Evolutionary conservation across 2,329 filamentous ascomycete genomes (phyloP), one percentile per base, ranked within the genome.

Genomic region (Fusarium sp.): DNA sequence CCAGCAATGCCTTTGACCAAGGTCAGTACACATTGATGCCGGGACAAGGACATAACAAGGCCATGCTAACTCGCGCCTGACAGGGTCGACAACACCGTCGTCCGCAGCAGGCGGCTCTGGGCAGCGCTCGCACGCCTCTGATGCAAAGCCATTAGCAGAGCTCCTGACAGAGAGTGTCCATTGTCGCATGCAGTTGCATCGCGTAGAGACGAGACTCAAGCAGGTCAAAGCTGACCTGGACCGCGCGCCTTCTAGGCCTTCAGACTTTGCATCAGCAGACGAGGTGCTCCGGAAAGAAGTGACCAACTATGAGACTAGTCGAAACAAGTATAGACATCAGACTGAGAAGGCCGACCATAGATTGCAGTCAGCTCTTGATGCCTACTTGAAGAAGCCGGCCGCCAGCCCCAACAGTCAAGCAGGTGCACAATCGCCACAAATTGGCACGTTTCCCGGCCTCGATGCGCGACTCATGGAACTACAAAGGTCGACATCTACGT

Each of bases 111-210:
- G 59, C 8, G 52, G 43, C 61, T n/a, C 33, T 58, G 22, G 33
- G 27, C 58, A 31, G 3, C 62, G 33, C 13, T 35, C 22, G 16
- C 33, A 22, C 7, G 37, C 16, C 24, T 37, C 27, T 18, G 62
- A 73, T 4, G 61, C 71, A 43, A 76, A 60, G 45, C 29, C 14
- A 3, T 14, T 80, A 2, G 65, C 73, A 18, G 75, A 79, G 14
- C 37, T 76, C 2, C n/a, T 81, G 8, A 75, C 71, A 24, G 74
- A 81, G 9, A 75, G 75, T 52, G 66, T 75, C 6, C 60, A 62
- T 52, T 75, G 70, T 61, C 76, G 64, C 18, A 70, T 70, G 39
- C 67, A 75, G 20, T 67, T 72, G 52, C 68, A 74, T 8, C 52
- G 64, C 4, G 72, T 76, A 20, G 71, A 71, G 6, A 76, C 69